Conservation (phyloP, 1,284 basidiomycete species). For the Ganoderma boninense region DNA sequence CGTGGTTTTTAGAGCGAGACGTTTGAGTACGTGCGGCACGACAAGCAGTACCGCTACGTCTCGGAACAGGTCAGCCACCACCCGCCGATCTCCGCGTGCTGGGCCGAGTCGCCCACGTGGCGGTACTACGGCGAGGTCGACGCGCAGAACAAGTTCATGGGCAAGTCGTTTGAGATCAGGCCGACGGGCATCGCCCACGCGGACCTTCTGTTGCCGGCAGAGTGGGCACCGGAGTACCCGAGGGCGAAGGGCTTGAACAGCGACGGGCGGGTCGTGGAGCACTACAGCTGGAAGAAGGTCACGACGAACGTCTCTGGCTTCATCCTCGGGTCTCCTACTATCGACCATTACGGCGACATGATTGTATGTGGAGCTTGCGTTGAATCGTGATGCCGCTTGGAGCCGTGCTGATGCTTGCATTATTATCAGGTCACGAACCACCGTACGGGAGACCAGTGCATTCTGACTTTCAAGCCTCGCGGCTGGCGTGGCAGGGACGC, state of each 20-base stretch:
- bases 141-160: conserved; percentile 95
- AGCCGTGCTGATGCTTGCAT: neutral
- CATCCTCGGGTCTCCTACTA: conserved; percentile 91
- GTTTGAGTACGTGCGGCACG: conserved; percentile 92
- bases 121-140: conserved; percentile 94
- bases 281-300: conserved; percentile 96
- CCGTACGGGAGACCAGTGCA: conserved; percentile 89
- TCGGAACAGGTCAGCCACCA: conserved; percentile 98
- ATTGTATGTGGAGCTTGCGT: conserved; percentile 61
- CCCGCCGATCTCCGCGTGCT: conserved; percentile 97
- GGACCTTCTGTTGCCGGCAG: conserved; percentile 81
- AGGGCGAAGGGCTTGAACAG: conserved; percentile 51
- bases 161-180: conserved; percentile 95
- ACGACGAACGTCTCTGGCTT: conserved; percentile 95
- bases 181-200: conserved; percentile 95
- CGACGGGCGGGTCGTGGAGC: conserved; percentile 73
- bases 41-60: conserved; percentile 91
- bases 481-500: conserved; percentile 95
- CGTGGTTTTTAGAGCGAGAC: conserved; percentile 71
- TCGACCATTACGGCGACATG: conserved; percentile 98
- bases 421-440: conserved; percentile 84
- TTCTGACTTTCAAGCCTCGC: conserved; percentile 94
- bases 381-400: neutral
- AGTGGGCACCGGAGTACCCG: conserved; percentile 68
- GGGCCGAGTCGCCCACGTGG: conserved; percentile 91